These are phyloP conservation scores for Tetrahymena borealis DNA, from an alignment of 73 alveolate genomes.

Conservation along the genomic window DNA sequence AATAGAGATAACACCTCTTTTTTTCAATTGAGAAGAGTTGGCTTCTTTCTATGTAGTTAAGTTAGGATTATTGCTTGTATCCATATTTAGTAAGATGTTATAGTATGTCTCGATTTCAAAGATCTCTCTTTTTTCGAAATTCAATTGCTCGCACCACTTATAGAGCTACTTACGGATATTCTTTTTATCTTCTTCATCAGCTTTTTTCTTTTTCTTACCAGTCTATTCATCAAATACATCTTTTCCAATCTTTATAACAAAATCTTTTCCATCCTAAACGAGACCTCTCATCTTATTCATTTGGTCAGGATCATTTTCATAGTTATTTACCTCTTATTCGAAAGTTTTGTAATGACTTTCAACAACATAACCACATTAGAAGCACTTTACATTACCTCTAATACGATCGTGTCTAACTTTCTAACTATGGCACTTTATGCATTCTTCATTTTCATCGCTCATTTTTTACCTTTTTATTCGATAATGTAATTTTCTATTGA, in stretches of 20 bases:
- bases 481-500: too few species aligned
- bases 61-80: background rate
- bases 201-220: background rate
- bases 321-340: background rate
- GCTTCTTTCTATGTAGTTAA: background rate
- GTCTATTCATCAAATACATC: background rate
- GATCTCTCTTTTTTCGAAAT: background rate
- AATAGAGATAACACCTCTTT: background rate
- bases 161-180: background rate
- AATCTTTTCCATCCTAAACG: background rate
- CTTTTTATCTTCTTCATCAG: background rate
- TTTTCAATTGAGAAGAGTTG: background rate
- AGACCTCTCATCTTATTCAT: background rate
- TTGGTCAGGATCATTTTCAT: background rate
- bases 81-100: background rate
- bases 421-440: background rate
- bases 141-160: background rate
- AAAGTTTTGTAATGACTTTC: background rate
- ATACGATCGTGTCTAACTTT: background rate
- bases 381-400: background rate
- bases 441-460: background rate
- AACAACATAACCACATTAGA: background rate
- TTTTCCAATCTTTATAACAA: background rate
- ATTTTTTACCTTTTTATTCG: too few species aligned
- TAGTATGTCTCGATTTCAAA: background rate